Conservation (phyloP, 2,329 filamentous ascomycete species). For the Septoria petroselini region DNA sequence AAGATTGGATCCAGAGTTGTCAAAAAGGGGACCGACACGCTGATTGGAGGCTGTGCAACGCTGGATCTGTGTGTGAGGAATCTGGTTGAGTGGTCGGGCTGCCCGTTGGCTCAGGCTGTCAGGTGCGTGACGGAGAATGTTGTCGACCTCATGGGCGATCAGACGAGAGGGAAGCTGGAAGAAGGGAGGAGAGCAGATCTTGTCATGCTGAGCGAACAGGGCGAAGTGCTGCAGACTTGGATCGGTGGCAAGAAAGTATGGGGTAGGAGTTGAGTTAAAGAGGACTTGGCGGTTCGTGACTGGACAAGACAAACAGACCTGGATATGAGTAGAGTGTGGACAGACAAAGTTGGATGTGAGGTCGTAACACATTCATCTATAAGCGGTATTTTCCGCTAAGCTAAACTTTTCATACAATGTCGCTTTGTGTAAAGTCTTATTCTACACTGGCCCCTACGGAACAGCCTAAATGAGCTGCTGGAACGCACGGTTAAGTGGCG, state of each 20-base stretch:
- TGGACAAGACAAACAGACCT: too few relatives aligned
- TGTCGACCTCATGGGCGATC: conserved; percentile 50
- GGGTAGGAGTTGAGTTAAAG: too few relatives aligned
- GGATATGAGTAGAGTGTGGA: neutral
- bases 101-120: conserved; percentile 49
- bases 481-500: conserved; percentile 95
- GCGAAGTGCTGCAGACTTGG: conserved; percentile 51
- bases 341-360: neutral
- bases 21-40: conserved; percentile 53
- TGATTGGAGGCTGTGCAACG: conserved; percentile 53
- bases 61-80: conserved; percentile 53
- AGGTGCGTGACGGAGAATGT: conserved; percentile 52
- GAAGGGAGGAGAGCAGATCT: conserved; percentile 50
- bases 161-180: conserved; percentile 45
- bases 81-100: conserved; percentile 48
- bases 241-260: conserved; percentile 49
- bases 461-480: conserved; percentile 78
- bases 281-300: too few relatives aligned
- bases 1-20: conserved; percentile 51
- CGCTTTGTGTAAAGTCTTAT: neutral
- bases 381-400: conserved; percentile 3
- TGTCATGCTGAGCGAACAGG: conserved; percentile 47
- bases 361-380: conserved; percentile 8
- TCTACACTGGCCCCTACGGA: neutral
- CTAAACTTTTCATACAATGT: neutral